These are phyloP conservation scores for Dunaliella sp. DNA, from an alignment of 139 green algal genomes.

Conservation along the genomic window DNA sequence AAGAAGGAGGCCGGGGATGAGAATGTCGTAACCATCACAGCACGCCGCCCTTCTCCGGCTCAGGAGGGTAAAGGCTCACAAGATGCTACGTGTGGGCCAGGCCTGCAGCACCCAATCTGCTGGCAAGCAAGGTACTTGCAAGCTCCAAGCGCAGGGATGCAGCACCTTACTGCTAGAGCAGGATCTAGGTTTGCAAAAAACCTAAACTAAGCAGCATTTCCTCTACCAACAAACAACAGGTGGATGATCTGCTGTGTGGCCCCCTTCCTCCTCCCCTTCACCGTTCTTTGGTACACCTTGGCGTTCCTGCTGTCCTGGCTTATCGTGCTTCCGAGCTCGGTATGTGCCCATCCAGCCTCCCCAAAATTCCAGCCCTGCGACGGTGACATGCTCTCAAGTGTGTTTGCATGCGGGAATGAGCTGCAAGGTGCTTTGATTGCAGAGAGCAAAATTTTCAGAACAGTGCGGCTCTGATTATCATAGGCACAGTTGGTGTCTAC, in stretches of 20 bases:
- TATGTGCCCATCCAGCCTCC: neutral
- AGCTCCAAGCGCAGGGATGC: neutral
- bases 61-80: neutral
- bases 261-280: conserved; percentile 22
- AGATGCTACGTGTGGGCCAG: neutral
- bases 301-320: conserved; percentile 26
- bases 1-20: no score
- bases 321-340: neutral
- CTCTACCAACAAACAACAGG: no score
- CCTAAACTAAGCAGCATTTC: no score
- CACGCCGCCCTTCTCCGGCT: no score
- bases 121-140: neutral
- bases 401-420: no score
- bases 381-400: no score
- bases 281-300: conserved; percentile 14
- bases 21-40: no score
- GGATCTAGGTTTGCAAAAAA: no score
- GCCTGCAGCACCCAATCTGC: neutral
- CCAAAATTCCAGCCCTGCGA: no score
- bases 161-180: neutral
- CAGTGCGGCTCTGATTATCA: no score
- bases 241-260: neutral
- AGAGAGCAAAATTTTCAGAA: conserved; percentile 10
- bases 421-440: neutral
- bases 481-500: no score